phyloP scores from a whole-genome alignment of 371 early-diverging fungal species.

The Mucor lusitanicus region DNA sequence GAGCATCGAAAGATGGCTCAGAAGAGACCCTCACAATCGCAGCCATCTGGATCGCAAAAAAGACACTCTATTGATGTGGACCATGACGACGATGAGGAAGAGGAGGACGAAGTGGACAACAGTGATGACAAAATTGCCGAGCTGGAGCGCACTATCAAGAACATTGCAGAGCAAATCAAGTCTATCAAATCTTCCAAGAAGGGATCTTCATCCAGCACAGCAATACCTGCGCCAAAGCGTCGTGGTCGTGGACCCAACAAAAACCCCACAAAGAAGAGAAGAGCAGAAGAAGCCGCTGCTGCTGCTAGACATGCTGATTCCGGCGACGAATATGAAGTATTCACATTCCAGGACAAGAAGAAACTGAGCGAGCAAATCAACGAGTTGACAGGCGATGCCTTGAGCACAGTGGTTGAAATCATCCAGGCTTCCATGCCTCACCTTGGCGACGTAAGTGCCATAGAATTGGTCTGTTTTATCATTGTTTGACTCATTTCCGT shows the following conservation, averaged over 20 bases:
- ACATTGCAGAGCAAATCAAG: slow-evolving; percentile 61
- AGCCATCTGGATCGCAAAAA: slow-evolving; percentile 23
- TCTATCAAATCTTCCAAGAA: slow-evolving; percentile 65
- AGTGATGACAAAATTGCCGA: slow-evolving; percentile 60
- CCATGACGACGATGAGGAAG: background rate
- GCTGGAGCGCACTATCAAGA: slow-evolving; percentile 62
- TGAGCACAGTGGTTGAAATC: slow-evolving; percentile 79
- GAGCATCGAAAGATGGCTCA: background rate
- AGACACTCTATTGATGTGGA: background rate
- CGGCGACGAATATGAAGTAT: slow-evolving; percentile 39
- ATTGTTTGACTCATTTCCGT: background rate
- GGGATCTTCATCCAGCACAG: background rate
- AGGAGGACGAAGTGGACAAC: background rate
- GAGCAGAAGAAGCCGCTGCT: background rate
- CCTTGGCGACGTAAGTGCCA: slow-evolving; percentile 58
- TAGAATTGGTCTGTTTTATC: background rate
- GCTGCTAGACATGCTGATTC: background rate
- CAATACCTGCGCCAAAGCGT: slow-evolving; percentile 19
- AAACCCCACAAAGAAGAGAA: slow-evolving; percentile 4
- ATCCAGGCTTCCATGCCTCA: slow-evolving; percentile 85
- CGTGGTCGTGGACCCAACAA: slow-evolving; percentile 15
- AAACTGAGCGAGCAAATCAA: slow-evolving; percentile 84
- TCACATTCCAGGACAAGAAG: slow-evolving; percentile 89
- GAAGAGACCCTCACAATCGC: slow-evolving; percentile 18
- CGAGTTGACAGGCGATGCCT: slow-evolving; percentile 69